A percentile compares a stretch with the other conserved stretches of the same genome.
These are phyloP conservation scores for Ampelomyces quisqualis DNA, from an alignment of 2,329 filamentous ascomycete species.

Conservation along the genomic window DNA sequence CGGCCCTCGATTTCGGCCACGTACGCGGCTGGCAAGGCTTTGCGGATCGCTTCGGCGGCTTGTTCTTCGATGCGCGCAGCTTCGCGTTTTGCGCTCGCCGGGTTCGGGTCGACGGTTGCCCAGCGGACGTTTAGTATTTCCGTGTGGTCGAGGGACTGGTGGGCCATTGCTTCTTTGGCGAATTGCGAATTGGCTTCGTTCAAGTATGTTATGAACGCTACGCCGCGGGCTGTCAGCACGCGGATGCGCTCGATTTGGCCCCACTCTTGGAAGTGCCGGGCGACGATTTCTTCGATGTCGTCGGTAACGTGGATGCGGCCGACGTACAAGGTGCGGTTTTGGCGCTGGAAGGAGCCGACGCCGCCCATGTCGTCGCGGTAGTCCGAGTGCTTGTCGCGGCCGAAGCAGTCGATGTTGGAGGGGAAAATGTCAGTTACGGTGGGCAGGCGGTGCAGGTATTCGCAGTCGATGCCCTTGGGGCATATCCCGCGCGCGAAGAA, in stretches of 20 bases:
- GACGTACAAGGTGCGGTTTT: constrained; percentile 91
- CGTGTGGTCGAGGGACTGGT: constrained; percentile 85
- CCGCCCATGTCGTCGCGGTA: constrained; percentile 98
- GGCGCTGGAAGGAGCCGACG: constrained; percentile 87
- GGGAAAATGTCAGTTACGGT: constrained; percentile 87
- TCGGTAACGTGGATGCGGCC: constrained; percentile 93
- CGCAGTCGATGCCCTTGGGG: constrained; percentile 87
- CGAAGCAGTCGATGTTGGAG: constrained; percentile 93
- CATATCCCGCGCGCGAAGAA: constrained; percentile 83
- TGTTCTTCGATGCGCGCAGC: constrained; percentile 89
- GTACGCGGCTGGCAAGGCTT: constrained; percentile 84
- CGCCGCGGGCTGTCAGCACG: constrained; percentile 83
- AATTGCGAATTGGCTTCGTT: constrained; percentile 64
- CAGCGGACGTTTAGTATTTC: constrained; percentile 95
- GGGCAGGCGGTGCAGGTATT: constrained; percentile 88
- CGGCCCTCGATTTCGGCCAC: constrained; percentile 92
- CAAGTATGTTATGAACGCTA: constrained; percentile 91
- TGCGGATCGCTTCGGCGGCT: constrained; percentile 87
- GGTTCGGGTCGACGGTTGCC: constrained; percentile 96
- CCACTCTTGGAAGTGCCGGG: constrained; percentile 95
- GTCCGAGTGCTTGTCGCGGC: constrained; percentile 86
- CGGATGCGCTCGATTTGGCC: constrained; percentile 85
- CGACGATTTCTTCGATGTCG: constrained; percentile 94
- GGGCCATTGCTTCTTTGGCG: constrained; percentile 83
- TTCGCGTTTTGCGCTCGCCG: constrained; percentile 89